phyloP scores from a whole-genome alignment of 352 stramenopile genomes.

The Pythium insidiosum region DNA sequence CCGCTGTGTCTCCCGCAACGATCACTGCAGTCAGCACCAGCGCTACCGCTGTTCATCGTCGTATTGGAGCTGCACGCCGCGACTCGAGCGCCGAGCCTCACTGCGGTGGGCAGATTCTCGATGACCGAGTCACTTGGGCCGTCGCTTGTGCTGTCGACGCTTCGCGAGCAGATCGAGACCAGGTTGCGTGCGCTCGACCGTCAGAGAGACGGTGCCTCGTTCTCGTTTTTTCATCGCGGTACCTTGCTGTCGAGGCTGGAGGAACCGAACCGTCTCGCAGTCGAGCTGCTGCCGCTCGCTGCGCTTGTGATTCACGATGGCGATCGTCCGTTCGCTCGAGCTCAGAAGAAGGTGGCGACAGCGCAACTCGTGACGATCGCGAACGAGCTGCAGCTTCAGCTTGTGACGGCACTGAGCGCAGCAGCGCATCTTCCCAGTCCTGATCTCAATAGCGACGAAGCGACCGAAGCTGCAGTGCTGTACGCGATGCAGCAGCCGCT shows the following conservation, averaged over 20 bases:
- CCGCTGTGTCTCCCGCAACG: too few relatives aligned
- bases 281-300: conserved; percentile 7
- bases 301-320: background rate
- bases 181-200: background rate
- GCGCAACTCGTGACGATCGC: background rate
- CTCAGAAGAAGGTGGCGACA: background rate
- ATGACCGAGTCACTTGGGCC: too few relatives aligned
- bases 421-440: background rate
- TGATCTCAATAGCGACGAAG: background rate
- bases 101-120: too few relatives aligned
- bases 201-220: background rate
- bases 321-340: background rate
- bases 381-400: background rate
- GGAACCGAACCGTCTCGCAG: background rate
- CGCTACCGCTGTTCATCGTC: too few relatives aligned
- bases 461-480: background rate
- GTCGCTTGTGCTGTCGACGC: too few relatives aligned
- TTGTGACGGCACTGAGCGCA: background rate
- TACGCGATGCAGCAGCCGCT: conserved; percentile 6
- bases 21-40: too few relatives aligned
- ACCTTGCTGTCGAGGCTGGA: conserved; percentile 1
- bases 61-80: too few relatives aligned
- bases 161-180: too few relatives aligned
- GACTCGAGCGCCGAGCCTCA: too few relatives aligned
- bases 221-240: conserved; percentile 6